Conservation (phyloP, 257 asterid genomes). For the Nicotiana obtusifolia region DNA sequence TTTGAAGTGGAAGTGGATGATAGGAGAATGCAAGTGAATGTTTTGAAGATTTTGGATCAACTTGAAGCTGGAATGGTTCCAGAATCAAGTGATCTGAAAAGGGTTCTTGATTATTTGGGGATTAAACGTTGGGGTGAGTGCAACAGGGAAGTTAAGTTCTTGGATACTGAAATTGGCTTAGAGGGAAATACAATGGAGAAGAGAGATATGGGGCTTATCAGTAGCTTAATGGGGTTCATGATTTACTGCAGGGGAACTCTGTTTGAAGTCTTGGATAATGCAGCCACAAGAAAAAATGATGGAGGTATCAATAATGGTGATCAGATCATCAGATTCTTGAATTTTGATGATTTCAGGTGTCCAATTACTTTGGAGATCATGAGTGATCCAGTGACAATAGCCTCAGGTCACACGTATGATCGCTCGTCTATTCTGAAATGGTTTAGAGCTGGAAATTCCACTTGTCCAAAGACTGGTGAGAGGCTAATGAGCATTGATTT, state of each 20-base stretch:
- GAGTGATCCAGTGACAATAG: constrained; percentile 71
- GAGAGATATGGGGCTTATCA: constrained; percentile 33
- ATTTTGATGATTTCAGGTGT: constrained; percentile 68
- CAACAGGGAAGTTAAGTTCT: constrained; percentile 40
- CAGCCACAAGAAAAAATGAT: neutral
- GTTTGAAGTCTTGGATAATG: constrained; percentile 26
- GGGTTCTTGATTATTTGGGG: constrained; percentile 48
- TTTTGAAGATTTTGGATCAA: constrained; percentile 23
- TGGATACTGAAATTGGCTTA: constrained; percentile 40
- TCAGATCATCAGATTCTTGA: constrained; percentile 28
- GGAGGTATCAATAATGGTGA: neutral
- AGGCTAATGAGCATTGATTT: constrained; percentile 31
- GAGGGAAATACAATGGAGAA: constrained; percentile 34
- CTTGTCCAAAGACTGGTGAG: constrained; percentile 80
- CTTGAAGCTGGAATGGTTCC: constrained; percentile 45
- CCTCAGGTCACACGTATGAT: constrained; percentile 84
- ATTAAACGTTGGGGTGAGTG: constrained; percentile 62
- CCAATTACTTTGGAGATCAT: constrained; percentile 79
- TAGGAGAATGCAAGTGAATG: constrained; percentile 19
- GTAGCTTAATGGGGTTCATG: constrained; percentile 48
- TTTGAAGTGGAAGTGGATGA: constrained; percentile 48
- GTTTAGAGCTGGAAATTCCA: constrained; percentile 66
- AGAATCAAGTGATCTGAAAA: constrained; percentile 32
- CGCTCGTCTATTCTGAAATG: constrained; percentile 63
- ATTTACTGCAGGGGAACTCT: constrained; percentile 56